Evolutionary conservation across 495 filamentous ascomycete species (phyloP).

Genomic region (Rusavskia elegans): DNA sequence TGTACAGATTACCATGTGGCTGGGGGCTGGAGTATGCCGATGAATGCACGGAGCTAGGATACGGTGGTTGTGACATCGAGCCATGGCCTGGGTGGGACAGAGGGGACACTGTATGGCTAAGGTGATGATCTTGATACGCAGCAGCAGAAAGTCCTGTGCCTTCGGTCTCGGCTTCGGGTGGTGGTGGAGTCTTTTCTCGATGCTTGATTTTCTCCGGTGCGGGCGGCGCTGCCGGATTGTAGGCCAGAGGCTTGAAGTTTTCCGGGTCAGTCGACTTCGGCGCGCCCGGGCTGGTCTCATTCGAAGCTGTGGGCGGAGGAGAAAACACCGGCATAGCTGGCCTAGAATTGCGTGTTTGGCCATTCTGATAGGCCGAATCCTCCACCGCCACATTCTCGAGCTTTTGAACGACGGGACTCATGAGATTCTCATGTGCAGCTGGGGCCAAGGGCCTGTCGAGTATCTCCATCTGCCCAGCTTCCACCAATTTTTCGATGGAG

Average conservation of each 20-base stretch:
- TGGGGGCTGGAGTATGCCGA: conserved; percentile 15
- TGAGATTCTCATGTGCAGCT: conserved; percentile 31
- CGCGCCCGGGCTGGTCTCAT: conserved; percentile 7
- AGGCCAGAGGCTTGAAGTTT: conserved; percentile 57
- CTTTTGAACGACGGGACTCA: conserved; percentile 71
- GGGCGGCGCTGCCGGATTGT: conserved; percentile 79
- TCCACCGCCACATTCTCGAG: conserved; percentile 68
- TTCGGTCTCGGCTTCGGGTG: conserved; percentile 43
- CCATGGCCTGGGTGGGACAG: conserved; percentile 11
- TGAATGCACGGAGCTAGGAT: conserved; percentile 8
- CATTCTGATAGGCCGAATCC: conserved; percentile 41
- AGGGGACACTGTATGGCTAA: conserved; percentile 10
- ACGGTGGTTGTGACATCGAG: conserved; percentile 16
- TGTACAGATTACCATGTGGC: conserved; percentile 14
- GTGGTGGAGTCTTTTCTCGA: conserved; percentile 82
- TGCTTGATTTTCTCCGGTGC: conserved; percentile 70
- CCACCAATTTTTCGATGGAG: conserved; percentile 41
- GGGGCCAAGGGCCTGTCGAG: conserved; percentile 32
- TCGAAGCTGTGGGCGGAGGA: conserved; percentile 11
- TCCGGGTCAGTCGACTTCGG: conserved; percentile 21
- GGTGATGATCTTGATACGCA: conserved; percentile 43
- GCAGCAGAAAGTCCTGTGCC: conserved; percentile 60
- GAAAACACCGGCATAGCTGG: conserved; percentile 13
- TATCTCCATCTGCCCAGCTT: conserved; percentile 42
- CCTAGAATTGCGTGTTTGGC: conserved; percentile 32